Conservation (phyloP, 192 early-diverging fungal genomes). For the Umbelopsis ramanniana region DNA sequence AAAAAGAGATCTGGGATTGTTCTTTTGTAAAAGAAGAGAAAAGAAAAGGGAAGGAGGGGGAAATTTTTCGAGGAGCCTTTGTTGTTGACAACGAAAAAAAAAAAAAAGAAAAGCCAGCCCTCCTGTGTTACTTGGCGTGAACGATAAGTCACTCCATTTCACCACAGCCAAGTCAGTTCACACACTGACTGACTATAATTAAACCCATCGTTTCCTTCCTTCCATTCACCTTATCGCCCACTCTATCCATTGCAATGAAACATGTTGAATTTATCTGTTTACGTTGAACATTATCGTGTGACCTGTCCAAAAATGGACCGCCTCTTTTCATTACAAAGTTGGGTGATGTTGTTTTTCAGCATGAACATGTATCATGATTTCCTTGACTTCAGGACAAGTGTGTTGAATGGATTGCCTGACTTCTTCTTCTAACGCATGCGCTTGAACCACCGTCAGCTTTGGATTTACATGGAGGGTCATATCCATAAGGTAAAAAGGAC, state of each 20-base stretch:
- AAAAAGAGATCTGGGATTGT: neutral
- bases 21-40: neutral
- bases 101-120: neutral
- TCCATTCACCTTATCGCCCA: neutral
- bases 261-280: constrained; percentile 3
- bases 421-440: constrained; percentile 44
- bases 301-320: constrained; percentile 9
- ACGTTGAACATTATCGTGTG: constrained; percentile 17
- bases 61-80: constrained; percentile 16
- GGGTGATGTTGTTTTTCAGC: constrained; percentile 35
- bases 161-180: neutral
- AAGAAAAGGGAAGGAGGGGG: neutral
- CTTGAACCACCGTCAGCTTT: constrained; percentile 45
- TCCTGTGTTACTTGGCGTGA: neutral
- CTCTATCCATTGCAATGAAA: neutral
- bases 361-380: constrained; percentile 44
- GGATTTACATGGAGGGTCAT: constrained; percentile 56
- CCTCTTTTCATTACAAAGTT: neutral
- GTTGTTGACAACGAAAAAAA: constrained; percentile 2
- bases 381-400: constrained; percentile 41
- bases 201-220: neutral
- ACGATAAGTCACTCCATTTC: neutral
- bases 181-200: no score
- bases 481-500: constrained; percentile 61
- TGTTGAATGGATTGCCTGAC: constrained; percentile 33